A percentile compares a stretch with the other conserved stretches of the same genome.
Conservation (phyloP, 768 basidiomycete species). For the Sarcomyxa edulis region DNA sequence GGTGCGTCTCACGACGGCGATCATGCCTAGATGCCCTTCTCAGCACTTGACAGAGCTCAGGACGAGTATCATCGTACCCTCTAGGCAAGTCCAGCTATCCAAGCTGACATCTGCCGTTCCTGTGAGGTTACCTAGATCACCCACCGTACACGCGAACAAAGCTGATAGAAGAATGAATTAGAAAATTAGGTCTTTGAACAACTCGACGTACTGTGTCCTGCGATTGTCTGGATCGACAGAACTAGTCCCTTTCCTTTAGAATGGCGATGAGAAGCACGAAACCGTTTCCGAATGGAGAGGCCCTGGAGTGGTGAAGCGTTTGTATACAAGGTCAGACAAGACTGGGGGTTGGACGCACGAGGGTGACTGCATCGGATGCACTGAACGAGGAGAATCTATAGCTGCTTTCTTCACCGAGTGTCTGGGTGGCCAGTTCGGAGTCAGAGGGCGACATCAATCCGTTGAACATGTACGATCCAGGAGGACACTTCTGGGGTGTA, state of each 20-base stretch:
- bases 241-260: conserved; percentile 76
- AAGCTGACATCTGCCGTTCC: conserved; percentile 73
- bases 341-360: conserved; percentile 32
- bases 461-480: conserved; percentile 57
- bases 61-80: no score
- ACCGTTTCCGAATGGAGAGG: conserved; percentile 79
- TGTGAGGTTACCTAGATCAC: conserved; percentile 63
- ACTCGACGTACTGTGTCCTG: no score
- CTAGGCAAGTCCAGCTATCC: conserved; percentile 75
- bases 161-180: no score
- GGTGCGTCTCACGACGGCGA: conserved; percentile 71
- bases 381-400: conserved; percentile 73
- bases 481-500: conserved; percentile 3
- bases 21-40: no score
- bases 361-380: conserved; percentile 74
- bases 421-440: conserved; percentile 67
- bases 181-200: no score
- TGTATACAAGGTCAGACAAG: no score
- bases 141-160: conserved; percentile 79
- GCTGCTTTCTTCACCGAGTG: conserved; percentile 62
- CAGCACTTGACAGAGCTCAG: no score
- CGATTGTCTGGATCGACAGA: conserved; percentile 74
- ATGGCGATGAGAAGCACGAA: conserved; percentile 66
- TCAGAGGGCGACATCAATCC: conserved; percentile 64
- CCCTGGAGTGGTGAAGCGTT: conserved; percentile 28